Evolutionary conservation across 768 basidiomycete genomes (phyloP), one percentile per base, ranked within the genome.

Genomic region (Fomitopsis serialis): DNA sequence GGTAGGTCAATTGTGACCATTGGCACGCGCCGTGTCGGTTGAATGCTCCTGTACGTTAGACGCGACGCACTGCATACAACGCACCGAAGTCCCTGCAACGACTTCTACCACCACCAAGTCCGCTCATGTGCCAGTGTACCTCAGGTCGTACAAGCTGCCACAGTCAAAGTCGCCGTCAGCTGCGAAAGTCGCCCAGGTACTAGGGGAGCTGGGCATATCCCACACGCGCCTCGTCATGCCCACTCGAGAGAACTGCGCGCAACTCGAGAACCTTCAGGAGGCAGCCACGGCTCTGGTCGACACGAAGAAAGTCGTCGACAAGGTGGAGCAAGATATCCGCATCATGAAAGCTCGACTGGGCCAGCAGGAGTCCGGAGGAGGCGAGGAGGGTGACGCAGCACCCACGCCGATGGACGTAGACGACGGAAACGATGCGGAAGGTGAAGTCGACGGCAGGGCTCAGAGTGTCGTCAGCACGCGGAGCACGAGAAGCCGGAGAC

Each of bases 171-270:
- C 84, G 3, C 77, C 83, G 36, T 75, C 86, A 22, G 79, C 83
- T 2, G 82, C 84, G 15, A 92, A 93, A 64, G 81, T 98, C 60
- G 76, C 83, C 9, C 84, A 87, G 54, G 78, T 86, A 13, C 77
- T 98, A 15, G 66, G 76, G 7, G 94, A 98, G 69, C 76, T 95
- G 11, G 85, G 87, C 13, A 72, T 97, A 11, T 78, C 78, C 15
- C 75, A 83, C 52, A 78, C 78, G 15, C 82, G 88, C 11, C 78
- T 99, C 47, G 89, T 96, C 55, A 98, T 98, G 93, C 97, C 97
- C 17, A 98, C 97, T 2, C 78, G 84, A 36, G 84, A 85, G 23
- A 97, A 93, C 58, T 76, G 85, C 50, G 74, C 78, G 49, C 81
- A 80, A 59, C 74, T 94, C 19, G 93, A 97, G 56, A 73, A 75